Percentiles rank a stretch among this genome's conserved stretches.
phyloP scores from a whole-genome alignment of 345 rosid genomes.

The Citrus sp. region DNA sequence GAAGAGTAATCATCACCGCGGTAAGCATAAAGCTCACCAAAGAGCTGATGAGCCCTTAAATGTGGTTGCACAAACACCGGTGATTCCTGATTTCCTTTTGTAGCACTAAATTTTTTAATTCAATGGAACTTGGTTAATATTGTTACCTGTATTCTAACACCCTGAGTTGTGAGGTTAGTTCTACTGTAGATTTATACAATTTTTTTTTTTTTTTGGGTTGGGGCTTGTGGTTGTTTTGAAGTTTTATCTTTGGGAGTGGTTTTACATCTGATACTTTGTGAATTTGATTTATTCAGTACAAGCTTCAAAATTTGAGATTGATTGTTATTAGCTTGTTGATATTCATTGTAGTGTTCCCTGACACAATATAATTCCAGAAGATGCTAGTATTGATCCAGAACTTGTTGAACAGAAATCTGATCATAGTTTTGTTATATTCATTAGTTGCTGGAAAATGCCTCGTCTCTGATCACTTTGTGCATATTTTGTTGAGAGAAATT shows the following conservation, averaged over 20 bases:
- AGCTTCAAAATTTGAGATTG: not conserved
- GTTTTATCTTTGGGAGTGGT: not conserved
- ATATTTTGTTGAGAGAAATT: too few species aligned
- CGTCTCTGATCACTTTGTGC: too few species aligned
- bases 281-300: not conserved
- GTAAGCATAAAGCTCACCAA: slow-evolving; percentile 51
- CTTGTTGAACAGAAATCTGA: too few species aligned
- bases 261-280: not conserved
- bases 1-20: slow-evolving; percentile 46
- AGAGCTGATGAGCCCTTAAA: slow-evolving; percentile 35
- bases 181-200: slow-evolving; percentile 25
- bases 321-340: not conserved
- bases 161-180: slow-evolving; percentile 16
- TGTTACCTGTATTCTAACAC: slow-evolving; percentile 4
- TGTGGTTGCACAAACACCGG: slow-evolving; percentile 33
- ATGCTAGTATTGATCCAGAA: too few species aligned
- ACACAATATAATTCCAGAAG: not conserved
- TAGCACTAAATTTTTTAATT: slow-evolving; percentile 26
- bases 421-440: too few species aligned
- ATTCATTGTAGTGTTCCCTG: not conserved
- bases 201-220: not conserved
- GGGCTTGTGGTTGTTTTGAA: slow-evolving; percentile 8
- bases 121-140: slow-evolving; percentile 8
- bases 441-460: too few species aligned
- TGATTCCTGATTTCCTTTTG: slow-evolving; percentile 76